These are phyloP conservation scores for Bacidia rubella DNA, from an alignment of 495 filamentous ascomycete genomes.

Conservation along the genomic window DNA sequence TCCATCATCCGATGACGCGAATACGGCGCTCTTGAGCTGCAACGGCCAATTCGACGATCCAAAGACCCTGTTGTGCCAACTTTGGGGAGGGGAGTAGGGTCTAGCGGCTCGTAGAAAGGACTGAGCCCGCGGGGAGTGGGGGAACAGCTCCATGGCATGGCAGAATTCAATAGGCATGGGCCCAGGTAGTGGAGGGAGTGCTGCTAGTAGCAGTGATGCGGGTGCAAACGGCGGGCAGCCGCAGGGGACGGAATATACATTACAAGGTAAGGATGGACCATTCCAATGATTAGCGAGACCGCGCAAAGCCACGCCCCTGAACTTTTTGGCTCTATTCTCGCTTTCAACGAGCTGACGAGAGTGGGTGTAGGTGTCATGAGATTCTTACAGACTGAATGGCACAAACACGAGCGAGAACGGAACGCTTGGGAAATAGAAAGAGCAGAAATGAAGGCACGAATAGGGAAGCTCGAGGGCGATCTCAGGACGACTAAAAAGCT, in stretches of 20 bases:
- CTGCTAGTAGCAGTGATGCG: conserved; percentile 39
- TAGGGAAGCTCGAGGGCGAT: conserved; percentile 89
- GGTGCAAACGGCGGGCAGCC: conserved; percentile 45
- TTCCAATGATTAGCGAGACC: neutral
- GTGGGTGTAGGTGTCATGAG: conserved; percentile 80
- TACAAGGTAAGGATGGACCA: conserved; percentile 59
- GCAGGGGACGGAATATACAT: conserved; percentile 90
- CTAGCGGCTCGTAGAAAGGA: neutral
- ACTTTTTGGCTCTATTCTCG: neutral
- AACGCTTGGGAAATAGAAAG: conserved; percentile 99
- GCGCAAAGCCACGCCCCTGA: neutral
- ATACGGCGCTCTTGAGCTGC: too few species aligned
- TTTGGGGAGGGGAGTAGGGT: neutral
- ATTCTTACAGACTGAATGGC: conserved; percentile 98
- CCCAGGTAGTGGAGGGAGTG: conserved; percentile 43
- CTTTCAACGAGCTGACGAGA: neutral
- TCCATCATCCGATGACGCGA: too few species aligned
- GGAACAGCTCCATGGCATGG: conserved; percentile 38
- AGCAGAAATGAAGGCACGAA: conserved; percentile 97
- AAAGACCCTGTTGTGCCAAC: too few species aligned
- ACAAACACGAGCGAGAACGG: conserved; percentile 91
- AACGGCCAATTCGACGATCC: too few species aligned
- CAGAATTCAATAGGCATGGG: conserved; percentile 52
- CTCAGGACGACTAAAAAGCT: conserved; percentile 69
- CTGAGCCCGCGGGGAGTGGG: neutral